Percentiles rank a stretch among this genome's conserved stretches.
Conservation (phyloP, 2,329 filamentous ascomycete genomes). For the Fonsecaea multimorphosa region DNA sequence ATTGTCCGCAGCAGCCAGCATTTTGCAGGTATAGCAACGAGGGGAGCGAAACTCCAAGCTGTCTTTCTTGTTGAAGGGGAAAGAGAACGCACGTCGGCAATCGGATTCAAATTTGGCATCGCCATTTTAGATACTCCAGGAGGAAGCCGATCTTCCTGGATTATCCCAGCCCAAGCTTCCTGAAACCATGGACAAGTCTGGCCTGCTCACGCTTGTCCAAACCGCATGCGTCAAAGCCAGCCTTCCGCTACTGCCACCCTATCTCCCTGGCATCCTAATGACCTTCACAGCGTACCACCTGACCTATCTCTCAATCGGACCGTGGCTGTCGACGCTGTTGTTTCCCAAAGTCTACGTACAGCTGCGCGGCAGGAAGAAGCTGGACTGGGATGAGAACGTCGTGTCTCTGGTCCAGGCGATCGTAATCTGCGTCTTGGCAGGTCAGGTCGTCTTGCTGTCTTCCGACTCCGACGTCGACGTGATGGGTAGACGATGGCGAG, state of each 20-base stretch:
- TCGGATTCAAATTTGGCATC: no score
- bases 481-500: conserved; percentile 6
- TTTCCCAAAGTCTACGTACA: conserved; percentile 3
- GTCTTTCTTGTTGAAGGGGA: background rate
- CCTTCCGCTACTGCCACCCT: conserved; percentile 7
- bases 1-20: background rate
- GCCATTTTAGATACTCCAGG: no score
- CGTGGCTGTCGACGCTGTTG: conserved; percentile 1
- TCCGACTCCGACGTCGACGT: no score
- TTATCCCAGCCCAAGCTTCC: no score
- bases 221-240: background rate
- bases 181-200: background rate
- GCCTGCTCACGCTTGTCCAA: background rate
- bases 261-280: background rate
- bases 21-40: background rate
- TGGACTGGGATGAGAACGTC: conserved; percentile 7
- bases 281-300: conserved; percentile 9
- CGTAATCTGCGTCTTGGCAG: background rate
- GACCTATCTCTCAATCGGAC: background rate
- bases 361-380: conserved; percentile 3
- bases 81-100: background rate
- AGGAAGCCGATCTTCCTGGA: no score
- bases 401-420: conserved; percentile 8
- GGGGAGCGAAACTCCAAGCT: background rate
- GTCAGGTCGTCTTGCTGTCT: conserved; percentile 5